These are phyloP conservation scores for Nidula microcarpa DNA, from an alignment of 768 basidiomycete species.

Conservation along the genomic window DNA sequence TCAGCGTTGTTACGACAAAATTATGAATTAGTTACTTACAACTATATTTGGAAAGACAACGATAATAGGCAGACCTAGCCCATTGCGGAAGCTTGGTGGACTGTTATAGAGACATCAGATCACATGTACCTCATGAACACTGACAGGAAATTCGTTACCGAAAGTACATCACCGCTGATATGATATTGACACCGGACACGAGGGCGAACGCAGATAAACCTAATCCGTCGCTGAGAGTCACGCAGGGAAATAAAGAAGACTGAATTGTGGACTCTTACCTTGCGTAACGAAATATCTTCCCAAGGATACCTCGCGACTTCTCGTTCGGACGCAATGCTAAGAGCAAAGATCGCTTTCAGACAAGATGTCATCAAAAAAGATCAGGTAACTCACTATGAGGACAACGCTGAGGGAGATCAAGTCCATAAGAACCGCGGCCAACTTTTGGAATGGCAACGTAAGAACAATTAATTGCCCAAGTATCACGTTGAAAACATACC, in stretches of 20 bases:
- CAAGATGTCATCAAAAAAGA: background rate
- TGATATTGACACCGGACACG: background rate
- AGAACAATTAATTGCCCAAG: background rate
- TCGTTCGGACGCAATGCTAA: conserved; percentile 22
- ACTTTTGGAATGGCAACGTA: too few relatives aligned
- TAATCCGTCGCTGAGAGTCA: too few relatives aligned
- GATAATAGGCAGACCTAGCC: conserved; percentile 31
- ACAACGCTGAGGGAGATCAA: conserved; percentile 29
- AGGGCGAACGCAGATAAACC: background rate
- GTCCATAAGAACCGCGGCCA: conserved; percentile 34
- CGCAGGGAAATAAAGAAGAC: background rate
- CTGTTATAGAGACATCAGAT: conserved; percentile 13
- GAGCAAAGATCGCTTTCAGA: background rate
- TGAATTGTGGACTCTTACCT: background rate
- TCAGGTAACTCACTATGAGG: conserved; percentile 21
- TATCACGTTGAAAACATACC: background rate
- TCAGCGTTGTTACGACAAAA: background rate
- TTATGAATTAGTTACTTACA: conserved; percentile 13
- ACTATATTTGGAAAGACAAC: conserved; percentile 35
- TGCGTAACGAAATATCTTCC: conserved; percentile 5
- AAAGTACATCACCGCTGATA: conserved; percentile 24
- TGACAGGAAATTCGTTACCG: conserved; percentile 16
- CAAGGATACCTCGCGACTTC: conserved; percentile 22
- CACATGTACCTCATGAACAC: background rate
- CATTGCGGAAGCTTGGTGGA: conserved; percentile 24